These are phyloP conservation scores for Phialophora verrucosa DNA, from an alignment of 2,329 filamentous ascomycete genomes.

Conservation along the genomic window DNA sequence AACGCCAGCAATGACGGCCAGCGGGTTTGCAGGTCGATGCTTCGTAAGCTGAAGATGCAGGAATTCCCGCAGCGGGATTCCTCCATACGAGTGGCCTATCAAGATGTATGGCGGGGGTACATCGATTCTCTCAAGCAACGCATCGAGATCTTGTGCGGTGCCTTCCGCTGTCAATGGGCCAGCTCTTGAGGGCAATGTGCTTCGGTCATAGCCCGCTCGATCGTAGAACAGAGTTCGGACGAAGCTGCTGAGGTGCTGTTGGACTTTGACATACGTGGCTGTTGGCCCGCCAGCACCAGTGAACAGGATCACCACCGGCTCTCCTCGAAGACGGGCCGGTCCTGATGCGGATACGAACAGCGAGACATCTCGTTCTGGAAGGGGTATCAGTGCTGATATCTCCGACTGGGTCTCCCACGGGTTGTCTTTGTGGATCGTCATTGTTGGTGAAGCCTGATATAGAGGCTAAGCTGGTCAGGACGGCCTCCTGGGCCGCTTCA, in stretches of 20 bases:
- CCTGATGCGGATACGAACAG: constrained; percentile 44
- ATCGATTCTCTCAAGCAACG: constrained; percentile 39
- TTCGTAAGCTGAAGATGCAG: constrained; percentile 43
- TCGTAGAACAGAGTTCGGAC: constrained; percentile 46
- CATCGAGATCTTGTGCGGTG: constrained; percentile 44
- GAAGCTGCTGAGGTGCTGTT: constrained; percentile 42
- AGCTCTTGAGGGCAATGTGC: constrained; percentile 33
- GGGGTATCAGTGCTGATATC: constrained; percentile 10
- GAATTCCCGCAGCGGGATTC: constrained; percentile 48
- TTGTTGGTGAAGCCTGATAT: neutral
- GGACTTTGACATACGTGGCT: constrained; percentile 44
- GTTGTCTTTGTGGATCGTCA: constrained; percentile 26
- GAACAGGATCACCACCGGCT: constrained; percentile 46
- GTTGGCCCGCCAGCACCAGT: constrained; percentile 47
- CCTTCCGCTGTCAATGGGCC: constrained; percentile 38
- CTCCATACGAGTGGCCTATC: constrained; percentile 50
- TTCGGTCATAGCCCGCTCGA: constrained; percentile 47
- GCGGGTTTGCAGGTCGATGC: neutral
- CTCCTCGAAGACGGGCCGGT: constrained; percentile 35
- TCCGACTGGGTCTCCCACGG: constrained; percentile 14
- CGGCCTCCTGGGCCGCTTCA: neutral
- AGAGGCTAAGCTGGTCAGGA: neutral
- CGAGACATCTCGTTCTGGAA: constrained; percentile 2
- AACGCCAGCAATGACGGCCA: constrained; percentile 45
- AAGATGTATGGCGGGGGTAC: constrained; percentile 44